Evolutionary conservation across 441 rosid genomes (phyloP), one percentile per base, ranked within the genome.

Genomic region (Macaranga tanarius): DNA sequence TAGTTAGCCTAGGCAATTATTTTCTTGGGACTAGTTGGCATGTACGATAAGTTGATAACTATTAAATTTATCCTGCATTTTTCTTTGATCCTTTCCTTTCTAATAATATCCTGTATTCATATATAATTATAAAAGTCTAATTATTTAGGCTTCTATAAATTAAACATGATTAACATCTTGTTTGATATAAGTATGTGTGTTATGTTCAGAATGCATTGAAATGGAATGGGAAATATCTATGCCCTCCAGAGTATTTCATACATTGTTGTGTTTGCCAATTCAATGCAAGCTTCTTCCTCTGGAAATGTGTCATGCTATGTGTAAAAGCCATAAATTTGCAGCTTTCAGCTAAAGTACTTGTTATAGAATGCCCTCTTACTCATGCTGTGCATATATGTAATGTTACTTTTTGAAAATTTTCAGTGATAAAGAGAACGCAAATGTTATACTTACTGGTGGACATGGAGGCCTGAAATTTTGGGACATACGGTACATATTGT

Each of bases 391-490:
- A 31, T 31, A 31, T 31, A 31, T 31, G 38, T 54, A 1, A 54
- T 0, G 57, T 8, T n/a, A 48, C 58, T 47, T 71, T 77, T 55
- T 70, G 57, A 73, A 61, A 1, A 61, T 65, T 75, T 86, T 67
- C 87, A 95, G 97, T 81, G 93, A 83, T 80, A 77, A 72, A 59
- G 96, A 84, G 80, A 83, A 83, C 74, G 76, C 76, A 81, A 91
- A 89, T 84, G 74, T 93, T 42, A 75, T 95, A 79, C 82, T 87
- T 58, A 95, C 91, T 51, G 95, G 95, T 70, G 97, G 97, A 73
- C 95, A 90, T 79, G 90, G 84, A 79, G 92, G 89, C 70, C 77
- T 90, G 25, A 95, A 95, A 83, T 93, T 95, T 79, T 91, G 97
- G 98, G 99, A 95, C 82, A 73, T 91, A 68, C 91, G 92, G 98